These are phyloP conservation scores for Mycena belliarum DNA, from an alignment of 768 basidiomycete genomes.

Conservation along the genomic window DNA sequence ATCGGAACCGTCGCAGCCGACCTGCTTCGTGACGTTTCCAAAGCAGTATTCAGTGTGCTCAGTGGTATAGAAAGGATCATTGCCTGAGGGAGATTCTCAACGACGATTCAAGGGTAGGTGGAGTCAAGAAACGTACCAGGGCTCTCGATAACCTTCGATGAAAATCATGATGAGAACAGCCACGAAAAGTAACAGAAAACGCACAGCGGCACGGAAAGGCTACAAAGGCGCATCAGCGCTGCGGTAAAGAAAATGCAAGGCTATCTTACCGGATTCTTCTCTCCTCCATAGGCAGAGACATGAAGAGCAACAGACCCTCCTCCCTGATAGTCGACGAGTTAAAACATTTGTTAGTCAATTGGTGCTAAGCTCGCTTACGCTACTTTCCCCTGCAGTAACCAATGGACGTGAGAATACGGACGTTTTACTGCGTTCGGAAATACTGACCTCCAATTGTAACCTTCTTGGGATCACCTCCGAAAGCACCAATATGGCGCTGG, in stretches of 20 bases:
- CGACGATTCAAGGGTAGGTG: background rate
- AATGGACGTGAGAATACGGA: background rate
- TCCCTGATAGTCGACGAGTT: conserved; percentile 6
- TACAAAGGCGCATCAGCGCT: background rate
- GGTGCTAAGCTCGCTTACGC: conserved; percentile 30
- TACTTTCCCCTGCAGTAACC: conserved; percentile 30
- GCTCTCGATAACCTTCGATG: conserved; percentile 16
- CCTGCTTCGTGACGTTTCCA: conserved; percentile 17
- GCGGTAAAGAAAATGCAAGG: background rate
- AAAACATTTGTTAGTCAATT: background rate
- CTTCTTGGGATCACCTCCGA: conserved; percentile 29
- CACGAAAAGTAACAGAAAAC: background rate
- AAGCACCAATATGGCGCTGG: conserved; percentile 32
- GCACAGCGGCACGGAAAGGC: conserved; percentile 24
- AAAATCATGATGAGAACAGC: background rate
- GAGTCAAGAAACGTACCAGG: conserved; percentile 2
- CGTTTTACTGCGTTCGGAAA: background rate
- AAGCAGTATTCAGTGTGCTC: conserved; percentile 20
- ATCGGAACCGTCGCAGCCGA: conserved; percentile 13
- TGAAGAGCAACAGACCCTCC: conserved; percentile 21
- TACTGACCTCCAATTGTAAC: conserved; percentile 29
- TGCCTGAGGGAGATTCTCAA: conserved; percentile 3
- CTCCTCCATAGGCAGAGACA: conserved; percentile 21
- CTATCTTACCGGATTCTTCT: conserved; percentile 16
- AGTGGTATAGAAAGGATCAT: conserved; percentile 20